Base-by-base conservation (phyloP, 306 rosid species). In the Morella rubra region DNA sequence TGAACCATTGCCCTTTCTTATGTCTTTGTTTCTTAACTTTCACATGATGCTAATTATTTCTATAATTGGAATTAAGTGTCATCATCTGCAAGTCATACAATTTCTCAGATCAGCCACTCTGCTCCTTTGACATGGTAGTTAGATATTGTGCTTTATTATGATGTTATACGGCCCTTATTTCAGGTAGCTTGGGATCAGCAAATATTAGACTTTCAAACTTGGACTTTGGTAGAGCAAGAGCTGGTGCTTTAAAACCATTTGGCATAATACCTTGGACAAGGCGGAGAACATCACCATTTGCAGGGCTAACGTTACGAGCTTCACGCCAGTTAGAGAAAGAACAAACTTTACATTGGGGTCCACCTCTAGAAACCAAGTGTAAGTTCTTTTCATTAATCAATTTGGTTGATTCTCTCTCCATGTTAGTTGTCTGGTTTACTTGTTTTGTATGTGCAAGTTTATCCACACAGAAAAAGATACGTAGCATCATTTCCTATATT, bases 181-280 rank as follows among this genome's bases (percentile, higher is more conserved):
- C 91, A 91, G 98, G 91, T 90, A 87, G 85, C 86, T 81, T 90
- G 64, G 87, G 89, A 78, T 69, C 84, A 24, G 79, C 89, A 77
- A 80, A 84, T 78, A 53, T 85, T 71, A 84, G 83, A 75, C 49
- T 85, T 67, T 80, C 81, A 61, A 83, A 73, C 87, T 83, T 86
- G 78, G 73, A 71, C 79, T 82, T 81, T 65, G 47, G 84, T 59
- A 76, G 81, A 72, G 79, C 76, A 82, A 80, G 81, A 81, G 58
- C 61, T 75, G 84, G 84, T 75, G 49, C 81, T 66, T 60, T 81
- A 13, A 82, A 76, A 59, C 86, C 80, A 16, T 71, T 70, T 88
- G 85, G 88, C 70, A 41, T 76, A 71, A 84, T 84, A 86, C 76
- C 75, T 85, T 86, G 91, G 91, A 85, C 76, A 14, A 71, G 84